These are phyloP conservation scores for Coprinellus aureogranulatus DNA, from an alignment of 768 basidiomycete species.

Conservation along the genomic window DNA sequence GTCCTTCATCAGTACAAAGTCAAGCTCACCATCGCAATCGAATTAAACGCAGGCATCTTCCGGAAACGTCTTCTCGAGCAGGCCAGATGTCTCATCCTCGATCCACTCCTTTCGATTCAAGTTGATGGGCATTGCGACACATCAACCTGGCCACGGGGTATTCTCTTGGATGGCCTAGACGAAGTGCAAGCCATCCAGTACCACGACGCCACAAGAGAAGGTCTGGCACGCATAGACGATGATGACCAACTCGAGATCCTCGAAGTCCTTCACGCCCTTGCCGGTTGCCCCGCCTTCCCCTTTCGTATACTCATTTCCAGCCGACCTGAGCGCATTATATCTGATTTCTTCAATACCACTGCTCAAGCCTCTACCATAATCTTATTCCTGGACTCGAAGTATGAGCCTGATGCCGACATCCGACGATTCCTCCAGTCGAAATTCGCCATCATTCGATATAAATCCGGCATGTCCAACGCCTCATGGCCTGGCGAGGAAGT, in stretches of 20 bases:
- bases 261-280: neutral
- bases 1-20: no score
- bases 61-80: no score
- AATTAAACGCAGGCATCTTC: no score
- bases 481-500: neutral
- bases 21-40: no score
- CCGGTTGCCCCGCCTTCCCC: neutral
- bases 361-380: neutral
- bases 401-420: neutral
- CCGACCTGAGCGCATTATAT: neutral
- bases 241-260: neutral
- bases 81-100: no score
- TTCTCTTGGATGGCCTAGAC: conserved; percentile 7
- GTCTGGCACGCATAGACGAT: neutral
- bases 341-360: neutral
- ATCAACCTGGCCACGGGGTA: neutral
- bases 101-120: no score
- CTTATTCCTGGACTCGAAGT: neutral
- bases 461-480: neutral
- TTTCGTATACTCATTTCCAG: conserved; percentile 3
- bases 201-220: neutral
- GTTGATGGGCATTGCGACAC: no score
- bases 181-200: neutral
- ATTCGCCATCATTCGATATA: neutral
- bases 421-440: neutral